phyloP scores from a whole-genome alignment of 768 basidiomycete species.

The Butyriboletus loyo region DNA sequence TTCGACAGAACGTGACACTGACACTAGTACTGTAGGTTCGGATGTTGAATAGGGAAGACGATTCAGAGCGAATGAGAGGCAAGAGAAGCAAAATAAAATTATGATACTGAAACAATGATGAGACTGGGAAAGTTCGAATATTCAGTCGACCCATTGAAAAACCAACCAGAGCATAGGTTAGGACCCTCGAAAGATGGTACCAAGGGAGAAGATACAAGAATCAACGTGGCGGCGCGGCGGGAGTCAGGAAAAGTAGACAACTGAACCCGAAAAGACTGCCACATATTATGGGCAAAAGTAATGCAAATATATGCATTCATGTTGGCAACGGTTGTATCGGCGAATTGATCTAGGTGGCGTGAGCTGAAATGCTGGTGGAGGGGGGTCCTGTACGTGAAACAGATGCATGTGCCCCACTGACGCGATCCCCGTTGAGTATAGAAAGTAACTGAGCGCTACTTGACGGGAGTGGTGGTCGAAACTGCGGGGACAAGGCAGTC shows the following conservation, averaged over 20 bases:
- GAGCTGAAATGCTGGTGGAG: slow-evolving; percentile 14
- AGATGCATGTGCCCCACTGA: slow-evolving; percentile 6
- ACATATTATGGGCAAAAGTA: slow-evolving; percentile 1
- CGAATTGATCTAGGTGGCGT: slow-evolving; percentile 22
- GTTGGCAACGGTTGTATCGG: slow-evolving; percentile 5
- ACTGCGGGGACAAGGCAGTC: slow-evolving; percentile 8
- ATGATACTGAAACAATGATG: slow-evolving; percentile 28
- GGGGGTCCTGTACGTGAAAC: slow-evolving; percentile 7
- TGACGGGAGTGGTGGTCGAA: slow-evolving; percentile 18
- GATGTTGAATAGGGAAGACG: slow-evolving; percentile 10
- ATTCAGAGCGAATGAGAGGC: slow-evolving; percentile 16
- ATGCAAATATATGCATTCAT: slow-evolving; percentile 21
- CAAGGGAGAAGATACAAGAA: slow-evolving; percentile 18
- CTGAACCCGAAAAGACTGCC: slow-evolving; percentile 4
- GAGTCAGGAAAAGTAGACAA: not conserved
- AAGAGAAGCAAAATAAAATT: slow-evolving; percentile 27
- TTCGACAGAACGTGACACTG: slow-evolving; percentile 24
- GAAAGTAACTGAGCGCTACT: slow-evolving; percentile 34
- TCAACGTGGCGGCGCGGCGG: not conserved
- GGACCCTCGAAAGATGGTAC: slow-evolving; percentile 14
- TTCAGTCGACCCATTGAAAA: slow-evolving; percentile 20
- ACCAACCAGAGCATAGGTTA: slow-evolving; percentile 21
- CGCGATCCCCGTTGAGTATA: slow-evolving; percentile 32
- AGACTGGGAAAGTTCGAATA: slow-evolving; percentile 25
- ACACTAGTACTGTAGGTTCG: slow-evolving; percentile 33